These are phyloP conservation scores for Fraxinus paxiana DNA, from an alignment of 305 asterid species.

Conservation along the genomic window DNA sequence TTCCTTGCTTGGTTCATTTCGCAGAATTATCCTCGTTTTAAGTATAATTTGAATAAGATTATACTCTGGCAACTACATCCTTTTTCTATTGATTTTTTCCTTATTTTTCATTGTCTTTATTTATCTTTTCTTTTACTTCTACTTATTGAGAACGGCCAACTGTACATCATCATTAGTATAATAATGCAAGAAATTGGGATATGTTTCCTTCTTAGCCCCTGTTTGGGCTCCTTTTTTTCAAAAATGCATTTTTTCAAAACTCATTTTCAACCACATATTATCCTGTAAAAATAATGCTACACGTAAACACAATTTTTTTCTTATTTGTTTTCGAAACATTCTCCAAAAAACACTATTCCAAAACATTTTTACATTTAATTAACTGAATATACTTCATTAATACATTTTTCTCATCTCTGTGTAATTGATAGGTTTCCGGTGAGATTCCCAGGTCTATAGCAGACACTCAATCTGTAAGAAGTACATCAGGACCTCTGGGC, in stretches of 20 bases:
- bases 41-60: background rate
- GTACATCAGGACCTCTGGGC: conserved; percentile 87
- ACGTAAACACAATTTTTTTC: too few species aligned
- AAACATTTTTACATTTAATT: background rate
- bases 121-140: background rate
- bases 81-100: background rate
- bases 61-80: background rate
- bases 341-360: too few species aligned
- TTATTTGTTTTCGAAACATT: too few species aligned
- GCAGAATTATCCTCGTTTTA: background rate
- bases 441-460: conserved; percentile 68
- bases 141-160: background rate
- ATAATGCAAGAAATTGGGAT: background rate
- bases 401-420: background rate
- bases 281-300: too few species aligned
- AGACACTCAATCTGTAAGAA: conserved; percentile 79
- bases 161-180: background rate
- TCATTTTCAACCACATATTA: too few species aligned
- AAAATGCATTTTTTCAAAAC: too few species aligned
- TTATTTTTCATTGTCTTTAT: background rate
- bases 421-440: conserved; percentile 57
- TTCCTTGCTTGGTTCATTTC: background rate
- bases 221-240: too few species aligned
- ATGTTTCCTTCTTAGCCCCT: background rate
- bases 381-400: background rate